These are phyloP conservation scores for Physocladia obscura DNA, from an alignment of 192 early-diverging fungal genomes.

Conservation along the genomic window DNA sequence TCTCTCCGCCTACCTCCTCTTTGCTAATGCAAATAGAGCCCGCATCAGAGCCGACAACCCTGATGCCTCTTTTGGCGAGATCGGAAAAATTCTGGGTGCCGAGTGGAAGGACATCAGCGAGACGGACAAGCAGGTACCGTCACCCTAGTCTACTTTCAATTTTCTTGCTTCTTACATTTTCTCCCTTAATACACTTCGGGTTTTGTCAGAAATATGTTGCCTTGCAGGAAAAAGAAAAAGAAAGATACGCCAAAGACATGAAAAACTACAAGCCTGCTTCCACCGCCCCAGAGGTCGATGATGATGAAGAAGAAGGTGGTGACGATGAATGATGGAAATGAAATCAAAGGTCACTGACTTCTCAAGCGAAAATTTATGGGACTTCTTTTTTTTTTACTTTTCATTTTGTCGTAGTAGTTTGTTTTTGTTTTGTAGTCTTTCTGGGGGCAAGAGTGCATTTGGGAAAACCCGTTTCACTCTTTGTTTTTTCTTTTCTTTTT, in stretches of 20 bases:
- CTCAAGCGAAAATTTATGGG: too few relatives aligned
- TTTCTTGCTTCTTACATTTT: background rate
- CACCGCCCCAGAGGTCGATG: conserved; percentile 3
- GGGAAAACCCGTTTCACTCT: too few relatives aligned
- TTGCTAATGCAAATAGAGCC: conserved; percentile 78
- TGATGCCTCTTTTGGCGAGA: conserved; percentile 52
- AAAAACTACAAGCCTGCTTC: conserved; percentile 27
- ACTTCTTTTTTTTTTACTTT: too few relatives aligned
- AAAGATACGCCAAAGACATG: conserved; percentile 37
- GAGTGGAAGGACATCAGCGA: conserved; percentile 64
- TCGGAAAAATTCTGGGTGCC: conserved; percentile 73
- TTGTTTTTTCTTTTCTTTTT: too few relatives aligned
- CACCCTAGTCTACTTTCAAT: background rate
- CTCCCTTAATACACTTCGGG: background rate
- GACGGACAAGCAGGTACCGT: conserved; percentile 46
- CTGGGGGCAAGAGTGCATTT: too few relatives aligned
- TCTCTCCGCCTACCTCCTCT: conserved; percentile 89
- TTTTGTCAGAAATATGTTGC: conserved; percentile 36
- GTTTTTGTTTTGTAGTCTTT: too few relatives aligned
- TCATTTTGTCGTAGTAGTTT: too few relatives aligned
- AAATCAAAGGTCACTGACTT: background rate
- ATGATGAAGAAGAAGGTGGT: conserved; percentile 14
- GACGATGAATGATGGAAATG: background rate
- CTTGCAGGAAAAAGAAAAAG: conserved; percentile 48
- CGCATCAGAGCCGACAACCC: conserved; percentile 81